phyloP scores from a whole-genome alignment of 805 yeast species.

The Yamadazyma scolyti region DNA sequence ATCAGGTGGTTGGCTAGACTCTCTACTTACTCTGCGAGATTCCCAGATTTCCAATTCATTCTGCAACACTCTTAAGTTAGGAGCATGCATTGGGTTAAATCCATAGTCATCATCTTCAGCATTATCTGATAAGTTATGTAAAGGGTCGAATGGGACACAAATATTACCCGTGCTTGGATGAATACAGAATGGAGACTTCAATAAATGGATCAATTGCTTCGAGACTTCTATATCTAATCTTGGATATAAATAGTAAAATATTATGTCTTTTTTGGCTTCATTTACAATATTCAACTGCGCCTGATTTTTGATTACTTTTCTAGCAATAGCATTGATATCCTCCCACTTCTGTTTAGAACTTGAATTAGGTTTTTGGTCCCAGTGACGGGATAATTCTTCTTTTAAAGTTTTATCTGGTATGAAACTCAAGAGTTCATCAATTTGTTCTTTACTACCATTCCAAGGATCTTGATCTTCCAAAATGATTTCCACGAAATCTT shows the following conservation, averaged over 20 bases:
- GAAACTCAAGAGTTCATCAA: constrained; percentile 55
- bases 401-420: constrained; percentile 59
- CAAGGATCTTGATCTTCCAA: constrained; percentile 87
- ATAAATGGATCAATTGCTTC: constrained; percentile 80
- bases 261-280: constrained; percentile 79
- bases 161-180: constrained; percentile 96
- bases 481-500: constrained; percentile 61
- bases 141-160: constrained; percentile 81
- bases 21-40: constrained; percentile 25
- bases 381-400: constrained; percentile 49
- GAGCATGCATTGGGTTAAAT: constrained; percentile 79
- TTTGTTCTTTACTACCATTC: constrained; percentile 48
- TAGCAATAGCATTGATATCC: constrained; percentile 59
- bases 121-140: constrained; percentile 29
- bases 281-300: constrained; percentile 46
- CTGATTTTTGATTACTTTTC: constrained; percentile 40
- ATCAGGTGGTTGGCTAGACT: constrained; percentile 19
- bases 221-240: constrained; percentile 92
- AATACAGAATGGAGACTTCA: constrained; percentile 94
- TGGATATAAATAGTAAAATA: constrained; percentile 81
- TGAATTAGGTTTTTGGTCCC: constrained; percentile 42
- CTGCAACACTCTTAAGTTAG: constrained; percentile 64
- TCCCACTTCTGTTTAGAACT: constrained; percentile 71
- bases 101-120: constrained; percentile 40
- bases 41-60: constrained; percentile 57